Evolutionary conservation across 176 grass and related monocot genomes (phyloP).

Genomic region (Paspalum vaginatum): DNA sequence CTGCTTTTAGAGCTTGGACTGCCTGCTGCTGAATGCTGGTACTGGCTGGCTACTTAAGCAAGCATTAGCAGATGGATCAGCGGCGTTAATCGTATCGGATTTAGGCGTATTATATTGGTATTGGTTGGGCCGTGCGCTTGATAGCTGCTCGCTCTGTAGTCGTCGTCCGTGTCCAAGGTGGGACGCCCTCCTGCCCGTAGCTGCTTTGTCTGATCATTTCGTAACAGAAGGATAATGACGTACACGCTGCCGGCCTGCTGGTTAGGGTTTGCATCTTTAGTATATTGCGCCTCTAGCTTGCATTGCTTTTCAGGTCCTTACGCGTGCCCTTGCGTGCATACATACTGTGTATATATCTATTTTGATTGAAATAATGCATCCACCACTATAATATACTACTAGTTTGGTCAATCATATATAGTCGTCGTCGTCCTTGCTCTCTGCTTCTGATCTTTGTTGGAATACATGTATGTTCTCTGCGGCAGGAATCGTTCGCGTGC

Average conservation of each 20-base stretch:
- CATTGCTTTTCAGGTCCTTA: background rate
- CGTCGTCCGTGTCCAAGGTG: slow-evolving; percentile 23
- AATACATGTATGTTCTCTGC: background rate
- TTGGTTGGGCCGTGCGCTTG: slow-evolving; percentile 27
- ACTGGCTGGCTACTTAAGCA: background rate
- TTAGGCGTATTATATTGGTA: slow-evolving; percentile 19
- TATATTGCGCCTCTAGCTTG: slow-evolving; percentile 25
- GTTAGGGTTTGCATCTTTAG: slow-evolving; percentile 46
- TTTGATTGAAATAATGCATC: background rate
- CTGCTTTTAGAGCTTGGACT: slow-evolving; percentile 29
- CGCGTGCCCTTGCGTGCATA: background rate
- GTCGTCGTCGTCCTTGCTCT: background rate
- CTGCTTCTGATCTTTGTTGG: background rate
- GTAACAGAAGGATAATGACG: slow-evolving; percentile 53
- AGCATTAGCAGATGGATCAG: slow-evolving; percentile 44
- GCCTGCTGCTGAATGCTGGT: slow-evolving; percentile 1
- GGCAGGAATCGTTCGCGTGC: background rate
- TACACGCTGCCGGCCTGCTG: slow-evolving; percentile 53
- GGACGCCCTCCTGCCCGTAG: slow-evolving; percentile 22
- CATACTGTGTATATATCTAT: background rate
- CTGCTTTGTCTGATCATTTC: slow-evolving; percentile 44
- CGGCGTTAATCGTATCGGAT: slow-evolving; percentile 16
- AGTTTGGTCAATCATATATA: slow-evolving; percentile 21
- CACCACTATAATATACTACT: background rate
- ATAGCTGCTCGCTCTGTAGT: slow-evolving; percentile 25